These are phyloP conservation scores for Chenopodium formosanum DNA, from an alignment of 148 eudicot species.

Conservation along the genomic window DNA sequence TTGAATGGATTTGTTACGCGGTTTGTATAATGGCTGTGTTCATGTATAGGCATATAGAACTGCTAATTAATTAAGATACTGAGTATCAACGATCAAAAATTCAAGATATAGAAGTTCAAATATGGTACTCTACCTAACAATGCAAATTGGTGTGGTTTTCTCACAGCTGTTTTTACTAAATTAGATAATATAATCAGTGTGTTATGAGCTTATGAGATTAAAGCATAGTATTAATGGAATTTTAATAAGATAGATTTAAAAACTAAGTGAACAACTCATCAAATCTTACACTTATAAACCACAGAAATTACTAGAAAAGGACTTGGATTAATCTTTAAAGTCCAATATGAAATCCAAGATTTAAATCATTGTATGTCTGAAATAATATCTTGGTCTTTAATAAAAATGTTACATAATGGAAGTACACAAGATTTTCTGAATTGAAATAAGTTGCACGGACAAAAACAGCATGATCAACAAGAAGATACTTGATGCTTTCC, in stretches of 20 bases:
- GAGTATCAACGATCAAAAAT: neutral
- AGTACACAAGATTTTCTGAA: conserved; percentile 11
- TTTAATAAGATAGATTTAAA: too few relatives aligned
- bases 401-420: neutral
- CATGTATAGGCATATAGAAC: neutral
- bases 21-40: neutral
- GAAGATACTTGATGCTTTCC: conserved; percentile 12
- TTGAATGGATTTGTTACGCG: neutral
- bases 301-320: neutral
- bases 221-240: too few relatives aligned
- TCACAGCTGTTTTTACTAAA: neutral
- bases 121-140: neutral
- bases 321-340: neutral
- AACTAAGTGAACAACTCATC: too few relatives aligned
- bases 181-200: neutral
- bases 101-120: neutral
- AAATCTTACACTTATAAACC: neutral
- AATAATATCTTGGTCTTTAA: neutral
- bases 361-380: neutral
- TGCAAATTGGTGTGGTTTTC: neutral
- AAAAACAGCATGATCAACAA: conserved; percentile 23
- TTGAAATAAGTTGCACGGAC: conserved; percentile 15
- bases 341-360: neutral
- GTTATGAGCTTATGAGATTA: too few relatives aligned
- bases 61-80: neutral